Evolutionary conservation across 2,329 filamentous ascomycete species (phyloP).

Genomic region (Neofusicoccum kwambonambiense): DNA sequence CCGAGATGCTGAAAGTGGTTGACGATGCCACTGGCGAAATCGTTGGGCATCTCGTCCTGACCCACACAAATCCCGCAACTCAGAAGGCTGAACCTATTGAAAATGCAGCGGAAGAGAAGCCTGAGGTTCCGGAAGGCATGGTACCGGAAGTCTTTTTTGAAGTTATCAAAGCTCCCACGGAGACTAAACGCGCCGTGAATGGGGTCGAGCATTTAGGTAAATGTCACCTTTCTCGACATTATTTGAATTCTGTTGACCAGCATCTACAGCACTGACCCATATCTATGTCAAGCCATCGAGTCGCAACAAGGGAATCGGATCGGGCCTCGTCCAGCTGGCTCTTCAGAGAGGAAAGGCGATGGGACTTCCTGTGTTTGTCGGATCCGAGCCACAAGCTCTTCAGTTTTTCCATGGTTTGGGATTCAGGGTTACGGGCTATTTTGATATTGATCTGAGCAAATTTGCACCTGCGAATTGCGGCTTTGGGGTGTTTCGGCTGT

Average conservation of each 20-base stretch:
- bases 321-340: not conserved
- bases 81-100: no score
- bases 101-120: not conserved
- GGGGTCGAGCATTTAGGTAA: not conserved
- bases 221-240: no score
- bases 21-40: not conserved
- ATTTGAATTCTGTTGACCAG: not conserved
- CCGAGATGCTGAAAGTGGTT: not conserved
- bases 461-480: conserved; percentile 3
- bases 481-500: not conserved
- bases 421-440: not conserved
- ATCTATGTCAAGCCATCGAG: conserved; percentile 5
- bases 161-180: not conserved
- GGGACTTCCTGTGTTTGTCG: not conserved
- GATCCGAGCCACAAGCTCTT: not conserved
- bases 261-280: conserved; percentile 1
- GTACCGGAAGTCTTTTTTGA: not conserved
- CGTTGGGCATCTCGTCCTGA: not conserved
- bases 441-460: conserved; percentile 16
- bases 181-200: not conserved
- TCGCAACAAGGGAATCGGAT: conserved; percentile 3
- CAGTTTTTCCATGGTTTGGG: not conserved
- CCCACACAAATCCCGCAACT: not conserved
- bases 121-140: not conserved
- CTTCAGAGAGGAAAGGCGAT: not conserved